Evolutionary conservation across 345 rosid species (phyloP).

Genomic region (Citrus hindsii): DNA sequence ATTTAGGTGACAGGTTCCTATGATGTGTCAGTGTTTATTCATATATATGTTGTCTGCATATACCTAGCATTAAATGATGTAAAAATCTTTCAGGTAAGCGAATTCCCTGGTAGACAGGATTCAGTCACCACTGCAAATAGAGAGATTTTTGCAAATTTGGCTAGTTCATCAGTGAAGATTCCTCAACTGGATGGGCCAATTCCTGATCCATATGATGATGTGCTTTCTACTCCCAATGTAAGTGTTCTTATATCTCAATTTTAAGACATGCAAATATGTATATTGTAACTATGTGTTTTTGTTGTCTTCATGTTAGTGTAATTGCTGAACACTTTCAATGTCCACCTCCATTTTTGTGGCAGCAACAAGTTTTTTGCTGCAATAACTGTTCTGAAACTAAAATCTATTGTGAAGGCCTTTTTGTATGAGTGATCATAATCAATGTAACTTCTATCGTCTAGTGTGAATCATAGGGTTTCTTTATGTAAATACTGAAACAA

Average conservation of each 20-base stretch:
- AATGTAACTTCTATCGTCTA: not conserved
- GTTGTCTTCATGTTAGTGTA: not conserved
- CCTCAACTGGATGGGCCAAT: slow-evolving; percentile 94
- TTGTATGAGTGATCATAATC: not conserved
- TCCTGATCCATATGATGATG: slow-evolving; percentile 93
- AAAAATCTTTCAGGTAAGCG: slow-evolving; percentile 35
- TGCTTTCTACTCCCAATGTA: slow-evolving; percentile 93
- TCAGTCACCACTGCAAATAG: slow-evolving; percentile 14
- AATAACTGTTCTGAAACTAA: not conserved
- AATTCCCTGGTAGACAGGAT: slow-evolving; percentile 16
- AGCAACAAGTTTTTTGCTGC: not conserved
- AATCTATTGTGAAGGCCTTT: not conserved
- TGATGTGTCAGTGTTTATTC: not conserved
- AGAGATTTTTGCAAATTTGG: slow-evolving; percentile 13
- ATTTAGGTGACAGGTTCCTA: not conserved
- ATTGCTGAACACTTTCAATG: not conserved
- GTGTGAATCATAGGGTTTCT: no score
- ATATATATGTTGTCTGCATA: not conserved
- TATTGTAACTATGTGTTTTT: not conserved
- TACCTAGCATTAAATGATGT: not conserved
- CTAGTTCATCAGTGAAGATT: slow-evolving; percentile 42
- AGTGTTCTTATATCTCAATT: slow-evolving; percentile 18
- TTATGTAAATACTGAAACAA: not conserved
- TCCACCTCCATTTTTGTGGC: not conserved
- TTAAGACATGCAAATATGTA: not conserved